Base-by-base conservation (phyloP, 257 asterid species). In the Cinchona pubescens region DNA sequence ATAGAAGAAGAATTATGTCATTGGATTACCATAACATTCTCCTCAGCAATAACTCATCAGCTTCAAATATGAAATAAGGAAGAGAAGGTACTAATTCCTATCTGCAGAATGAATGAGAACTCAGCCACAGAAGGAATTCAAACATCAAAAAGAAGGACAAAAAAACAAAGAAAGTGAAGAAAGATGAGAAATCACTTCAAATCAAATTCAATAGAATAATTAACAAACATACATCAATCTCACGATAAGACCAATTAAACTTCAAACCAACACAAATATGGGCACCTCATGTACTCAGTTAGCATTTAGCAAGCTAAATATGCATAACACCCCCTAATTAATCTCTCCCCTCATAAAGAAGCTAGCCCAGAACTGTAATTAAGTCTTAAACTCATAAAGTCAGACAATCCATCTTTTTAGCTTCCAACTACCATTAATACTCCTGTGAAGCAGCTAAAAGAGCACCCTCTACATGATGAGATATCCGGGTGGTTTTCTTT, bases 291-390 rank as follows among this genome's bases (percentile, higher is more conserved):
- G n/a, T n/a, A 49, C 59, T 55, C 58, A 38, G 67, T 59, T 76
- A 40, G 45, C 65, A 59, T 34, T 59, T 29, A 76, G 80, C 71
- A 45, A 46, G 32, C 45, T 73, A 73, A 59, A 27, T 42, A 59
- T 65, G 37, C 4, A 60, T 23, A 62, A 34, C 64, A 42, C 69
- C 23, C 73, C 62, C 59, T 32, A 56, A n/a, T n/a, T n/a, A n/a
- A 68, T 56, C 29, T 42, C 53, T 55, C 7, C 74, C 69, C 34
- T 21, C 56, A 55, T 59, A 68, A 42, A 69, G 64, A 74, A 61
- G n/a, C n/a, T n/a, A 76, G 49, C 80, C 80, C 71, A 58, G 59
- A 63, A 69, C 21, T 38, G 27, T 62, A 71, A 61, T 23, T 74
- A 29, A 7, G 60, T 58, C 56, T 75, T 62, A 59, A 76, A 27